phyloP scores from a whole-genome alignment of 768 basidiomycete genomes.

The Chalciporus pseudorubinellus region DNA sequence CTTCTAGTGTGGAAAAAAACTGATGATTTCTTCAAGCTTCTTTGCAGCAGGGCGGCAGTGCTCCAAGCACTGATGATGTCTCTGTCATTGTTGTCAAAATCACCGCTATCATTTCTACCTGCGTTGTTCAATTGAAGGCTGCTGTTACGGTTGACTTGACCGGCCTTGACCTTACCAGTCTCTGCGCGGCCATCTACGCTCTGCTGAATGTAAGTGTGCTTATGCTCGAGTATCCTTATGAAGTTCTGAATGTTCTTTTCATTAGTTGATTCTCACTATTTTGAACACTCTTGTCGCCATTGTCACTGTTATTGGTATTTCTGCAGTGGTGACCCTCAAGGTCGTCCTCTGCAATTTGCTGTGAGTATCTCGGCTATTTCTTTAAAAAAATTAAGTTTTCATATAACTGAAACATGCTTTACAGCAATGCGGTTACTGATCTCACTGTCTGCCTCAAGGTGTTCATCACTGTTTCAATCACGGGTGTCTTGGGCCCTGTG shows the following conservation, averaged over 20 bases:
- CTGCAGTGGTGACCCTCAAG: background rate
- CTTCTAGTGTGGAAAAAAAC: fast-evolving
- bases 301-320: background rate
- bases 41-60: too few relatives aligned
- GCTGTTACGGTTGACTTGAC: background rate
- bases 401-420: background rate
- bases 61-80: background rate
- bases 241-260: background rate
- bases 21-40: too few relatives aligned
- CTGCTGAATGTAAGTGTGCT: constrained; percentile 3
- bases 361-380: constrained; percentile 5
- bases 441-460: constrained; percentile 5
- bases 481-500: background rate
- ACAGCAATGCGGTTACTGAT: background rate
- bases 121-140: background rate
- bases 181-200: background rate
- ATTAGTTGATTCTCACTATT: background rate
- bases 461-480: background rate
- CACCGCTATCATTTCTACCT: background rate
- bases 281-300: background rate
- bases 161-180: background rate
- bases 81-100: constrained; percentile 3
- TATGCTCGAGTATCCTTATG: too few relatives aligned
- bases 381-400: too few relatives aligned
- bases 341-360: background rate